Base-by-base conservation (phyloP, 2,329 filamentous ascomycete genomes). In the Periglandula ipomoeae region DNA sequence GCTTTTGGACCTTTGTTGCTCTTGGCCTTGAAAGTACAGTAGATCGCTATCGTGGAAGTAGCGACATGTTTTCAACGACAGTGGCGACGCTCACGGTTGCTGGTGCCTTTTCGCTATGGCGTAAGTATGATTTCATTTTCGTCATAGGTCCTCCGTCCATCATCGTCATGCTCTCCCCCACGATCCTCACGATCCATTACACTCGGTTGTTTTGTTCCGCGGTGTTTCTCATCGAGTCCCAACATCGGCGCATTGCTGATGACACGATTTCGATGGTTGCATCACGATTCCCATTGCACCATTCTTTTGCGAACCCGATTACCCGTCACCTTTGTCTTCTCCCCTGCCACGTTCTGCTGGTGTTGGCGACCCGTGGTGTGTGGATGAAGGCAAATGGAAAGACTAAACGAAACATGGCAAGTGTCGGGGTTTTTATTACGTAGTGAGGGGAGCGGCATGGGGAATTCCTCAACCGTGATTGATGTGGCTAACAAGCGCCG, bases 11-110 rank as follows among this genome's bases (percentile, higher is more conserved):
- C 2, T 76, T 80, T 17, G 70, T 85, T 44, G 93, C 95, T 60
- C 84, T 95, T 59, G 73, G 82, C 6, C 79, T 93, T 44, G 93
- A 97, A 70, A 87, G 91, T 65, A 83, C 87, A 49, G 83, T 95
- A 45, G 58, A 59, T 44, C 74, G 82, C 5, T 83, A 82, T 56
- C 74, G 82, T 44, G 77, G 78, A 39, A 73, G 74, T 49, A 80
- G 82, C 63, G 91, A 97, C 66, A 82, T 89, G 59, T 62, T 88
- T 58, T 91, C 85, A 55, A 95, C 87, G 1, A 80, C 89, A 5
- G 75, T 90, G 50, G 89, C 93, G 23, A 90, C 87, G 42, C 71
- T 95, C 64, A 85, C 86, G 0, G 84, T 93, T 32, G 88, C 90
- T 1, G 91, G 91, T 2, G 75, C 82, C 8, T 96, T 95, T 73